These are phyloP conservation scores for Hypoxylon sp. DNA, from an alignment of 2,329 filamentous ascomycete genomes.

Conservation along the genomic window DNA sequence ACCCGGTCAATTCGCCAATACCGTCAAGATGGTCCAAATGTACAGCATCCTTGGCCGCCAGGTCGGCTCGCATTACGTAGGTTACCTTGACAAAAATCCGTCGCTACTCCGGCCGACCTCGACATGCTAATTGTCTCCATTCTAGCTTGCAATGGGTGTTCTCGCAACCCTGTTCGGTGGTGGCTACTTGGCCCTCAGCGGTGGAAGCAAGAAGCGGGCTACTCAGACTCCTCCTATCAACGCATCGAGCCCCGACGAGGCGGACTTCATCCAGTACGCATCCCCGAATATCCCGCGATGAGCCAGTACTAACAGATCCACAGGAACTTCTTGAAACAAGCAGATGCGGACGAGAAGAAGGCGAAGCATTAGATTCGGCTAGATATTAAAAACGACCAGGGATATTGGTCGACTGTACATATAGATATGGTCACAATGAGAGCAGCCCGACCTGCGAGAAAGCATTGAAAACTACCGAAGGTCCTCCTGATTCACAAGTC, in stretches of 20 bases:
- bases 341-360: constrained; percentile 60
- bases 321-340: constrained; percentile 65
- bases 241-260: constrained; percentile 73
- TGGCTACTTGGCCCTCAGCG: constrained; percentile 60
- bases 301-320: constrained; percentile 36
- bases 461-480: constrained; percentile 29
- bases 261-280: constrained; percentile 75
- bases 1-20: constrained; percentile 49
- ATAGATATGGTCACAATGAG: constrained; percentile 50
- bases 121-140: constrained; percentile 28
- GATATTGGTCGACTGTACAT: constrained; percentile 52
- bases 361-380: constrained; percentile 58
- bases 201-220: constrained; percentile 62
- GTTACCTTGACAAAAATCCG: constrained; percentile 52
- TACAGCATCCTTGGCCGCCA: constrained; percentile 72
- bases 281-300: constrained; percentile 42
- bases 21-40: constrained; percentile 63
- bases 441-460: constrained; percentile 32
- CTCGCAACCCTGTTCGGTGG: constrained; percentile 67
- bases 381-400: constrained; percentile 39
- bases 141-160: constrained; percentile 70
- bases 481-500: constrained; percentile 3
- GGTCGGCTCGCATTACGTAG: constrained; percentile 73
- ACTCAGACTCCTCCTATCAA: constrained; percentile 71
- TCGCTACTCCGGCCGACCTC: constrained; percentile 5